Base-by-base conservation (phyloP, 225 moss, liverwort and hornwort species). In the Neckera pumila region DNA sequence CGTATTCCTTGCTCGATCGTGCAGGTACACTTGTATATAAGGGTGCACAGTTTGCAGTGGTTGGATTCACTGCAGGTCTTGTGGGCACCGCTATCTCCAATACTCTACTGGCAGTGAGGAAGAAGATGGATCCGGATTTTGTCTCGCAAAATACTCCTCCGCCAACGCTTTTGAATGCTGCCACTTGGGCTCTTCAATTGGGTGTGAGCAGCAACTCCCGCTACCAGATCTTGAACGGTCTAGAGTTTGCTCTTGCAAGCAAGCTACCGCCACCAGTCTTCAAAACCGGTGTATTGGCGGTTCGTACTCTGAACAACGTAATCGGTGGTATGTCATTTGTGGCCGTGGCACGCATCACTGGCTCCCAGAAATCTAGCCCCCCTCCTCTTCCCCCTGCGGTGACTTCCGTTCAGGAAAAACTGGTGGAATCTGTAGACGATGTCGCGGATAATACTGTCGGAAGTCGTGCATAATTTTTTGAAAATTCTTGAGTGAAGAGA, bases 111-210 rank as follows among this genome's bases (percentile, higher is more conserved):
- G 87, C 76, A n/a, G 88, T 96, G 43, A 94, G 97, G 90, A 94
- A 97, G 92, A 98, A 94, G 84, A 53, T 98, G 90, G 97, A 97
- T 86, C 93, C 98, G 20, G 83, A 88, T 79, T 98, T 95, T 73
- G 91, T 94, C 59, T 88, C 90, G 76, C 97, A 95, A 84, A 98
- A 92, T 53, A 90, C 92, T 67, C 31, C 96, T 70, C 97, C 97
- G 15, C 96, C 95, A 14, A 91, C 95, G 21, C 51, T 97, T 75
- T 40, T 98, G 73, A 98, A 98, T 84, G 96, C 96, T 33, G 90
- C 66, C 61, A 98, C 98, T 28, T 98, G 97, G 97, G 95, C 98
- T 76, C 75, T 93, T 82, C 98, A 97, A 83, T 94, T 98, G 97
- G 98, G 97, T 22, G 47, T 98, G 69, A 98, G 98, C 90, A 97